Evolutionary conservation across 176 grass and related monocot genomes (phyloP).

Genomic region (Miscanthus lutarioriparius): DNA sequence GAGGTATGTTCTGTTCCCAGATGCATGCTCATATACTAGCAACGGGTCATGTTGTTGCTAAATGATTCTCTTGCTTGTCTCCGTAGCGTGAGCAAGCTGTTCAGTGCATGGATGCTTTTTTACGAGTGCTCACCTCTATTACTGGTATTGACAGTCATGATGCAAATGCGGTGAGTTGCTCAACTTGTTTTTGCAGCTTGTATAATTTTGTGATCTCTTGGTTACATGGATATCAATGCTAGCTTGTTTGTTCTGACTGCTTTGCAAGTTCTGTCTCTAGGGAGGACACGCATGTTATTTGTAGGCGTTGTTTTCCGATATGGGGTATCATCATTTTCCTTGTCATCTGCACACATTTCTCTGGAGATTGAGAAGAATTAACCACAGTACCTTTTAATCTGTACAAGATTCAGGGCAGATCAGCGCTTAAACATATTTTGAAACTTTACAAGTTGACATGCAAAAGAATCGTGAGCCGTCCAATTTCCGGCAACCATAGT

Average conservation of each 20-base stretch:
- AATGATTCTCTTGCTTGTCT: slow-evolving; percentile 12
- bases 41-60: neutral
- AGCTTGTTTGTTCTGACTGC: too few relatives aligned
- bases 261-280: neutral
- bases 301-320: neutral
- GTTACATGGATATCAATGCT: too few relatives aligned
- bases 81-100: slow-evolving; percentile 60
- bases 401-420: neutral
- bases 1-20: slow-evolving; percentile 53
- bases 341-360: slow-evolving; percentile 1
- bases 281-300: neutral
- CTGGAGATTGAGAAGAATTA: neutral
- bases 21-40: neutral
- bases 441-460: neutral
- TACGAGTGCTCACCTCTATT: too few relatives aligned
- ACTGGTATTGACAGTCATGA: too few relatives aligned
- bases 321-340: neutral
- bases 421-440: neutral
- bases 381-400: neutral
- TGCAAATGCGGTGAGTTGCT: too few relatives aligned
- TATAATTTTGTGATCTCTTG: too few relatives aligned
- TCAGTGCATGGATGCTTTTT: slow-evolving; percentile 59
- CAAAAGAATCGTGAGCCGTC: neutral
- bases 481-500: too few relatives aligned
- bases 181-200: too few relatives aligned